Evolutionary conservation across 805 yeast genomes (phyloP), one percentile per base, ranked within the genome.

Genomic region (Maudiozyma serrabonitensis): DNA sequence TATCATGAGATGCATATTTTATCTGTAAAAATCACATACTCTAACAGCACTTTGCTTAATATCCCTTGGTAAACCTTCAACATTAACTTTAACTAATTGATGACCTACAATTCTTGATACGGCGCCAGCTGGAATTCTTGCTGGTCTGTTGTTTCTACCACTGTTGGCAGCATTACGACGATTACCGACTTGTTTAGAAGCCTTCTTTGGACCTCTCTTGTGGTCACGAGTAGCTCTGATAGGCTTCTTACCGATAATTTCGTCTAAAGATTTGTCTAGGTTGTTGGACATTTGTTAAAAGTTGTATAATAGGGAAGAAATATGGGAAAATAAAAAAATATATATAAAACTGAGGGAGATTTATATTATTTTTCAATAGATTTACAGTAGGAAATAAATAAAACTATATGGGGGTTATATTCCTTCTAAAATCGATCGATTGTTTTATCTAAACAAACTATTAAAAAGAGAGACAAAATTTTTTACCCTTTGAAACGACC

Each of bases 261-360:
- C 97, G 74, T 91, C 99, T 64, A 91, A 80, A 46, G 97, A 87
- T 74, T 87, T 85, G 73, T 91, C 96, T 72, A 91, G 79, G 62
- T 85, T 77, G 55, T 84, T 76, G 67, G 95, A 84, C 90, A 84
- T 86, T 51, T 4, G 9, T 28, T 28, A 28, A 28, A 28, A 28
- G 32, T 9, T 28, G 12, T 28, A 11, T 8, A 28, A 47, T 39
- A 42, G 45, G 31, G 34, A 28, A 31, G 13, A 38, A n/a, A n/a
- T 39, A 46, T 45, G 18, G 18, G 16, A 38, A 18, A 38, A 39
- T 21, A 21, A 21, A 21, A 35, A 35, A 35, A 35, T 6, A 35
- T 15, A 38, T 7, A 18, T 38, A 18, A 40, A 39, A 31, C 18
- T 11, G 46, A 44, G 46, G 46, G 45, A 45, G 45, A 23, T 44